Percentiles rank a stretch among this genome's conserved stretches.
Conservation (phyloP, 495 filamentous ascomycete species). For the Evernia prunastri region DNA sequence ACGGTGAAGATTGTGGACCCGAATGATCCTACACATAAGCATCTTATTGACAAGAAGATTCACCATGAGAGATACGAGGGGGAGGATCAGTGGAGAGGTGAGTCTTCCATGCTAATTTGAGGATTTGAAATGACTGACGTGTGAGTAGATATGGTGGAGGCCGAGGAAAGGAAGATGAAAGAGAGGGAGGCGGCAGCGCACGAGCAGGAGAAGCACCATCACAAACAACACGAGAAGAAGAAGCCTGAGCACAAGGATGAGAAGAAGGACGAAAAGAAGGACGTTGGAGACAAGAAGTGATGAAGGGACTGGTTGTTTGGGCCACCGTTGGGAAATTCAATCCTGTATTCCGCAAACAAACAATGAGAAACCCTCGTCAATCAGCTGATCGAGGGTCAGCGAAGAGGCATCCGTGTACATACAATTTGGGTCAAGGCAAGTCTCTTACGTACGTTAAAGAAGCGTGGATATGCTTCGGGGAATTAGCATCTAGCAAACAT, state of each 20-base stretch:
- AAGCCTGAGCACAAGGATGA: slow-evolving; percentile 28
- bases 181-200: slow-evolving; percentile 38
- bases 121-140: background rate
- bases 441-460: background rate
- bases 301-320: slow-evolving; percentile 18
- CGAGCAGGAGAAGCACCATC: slow-evolving; percentile 24
- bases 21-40: slow-evolving; percentile 56
- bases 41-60: slow-evolving; percentile 71
- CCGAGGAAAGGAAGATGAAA: slow-evolving; percentile 54
- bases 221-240: slow-evolving; percentile 10
- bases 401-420: background rate
- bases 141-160: slow-evolving; percentile 53
- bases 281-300: slow-evolving; percentile 20
- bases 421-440: background rate
- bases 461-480: background rate
- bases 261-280: slow-evolving; percentile 23
- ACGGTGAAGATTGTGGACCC: slow-evolving; percentile 27
- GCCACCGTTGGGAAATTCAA: too few species aligned
- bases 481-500: background rate
- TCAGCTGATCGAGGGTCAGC: background rate
- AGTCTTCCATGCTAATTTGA: background rate
- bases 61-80: slow-evolving; percentile 75
- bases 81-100: slow-evolving; percentile 70
- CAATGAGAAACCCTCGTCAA: background rate
- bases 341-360: background rate